phyloP scores from a whole-genome alignment of 495 filamentous ascomycete species.

The Saxophila tyrrhenica region DNA sequence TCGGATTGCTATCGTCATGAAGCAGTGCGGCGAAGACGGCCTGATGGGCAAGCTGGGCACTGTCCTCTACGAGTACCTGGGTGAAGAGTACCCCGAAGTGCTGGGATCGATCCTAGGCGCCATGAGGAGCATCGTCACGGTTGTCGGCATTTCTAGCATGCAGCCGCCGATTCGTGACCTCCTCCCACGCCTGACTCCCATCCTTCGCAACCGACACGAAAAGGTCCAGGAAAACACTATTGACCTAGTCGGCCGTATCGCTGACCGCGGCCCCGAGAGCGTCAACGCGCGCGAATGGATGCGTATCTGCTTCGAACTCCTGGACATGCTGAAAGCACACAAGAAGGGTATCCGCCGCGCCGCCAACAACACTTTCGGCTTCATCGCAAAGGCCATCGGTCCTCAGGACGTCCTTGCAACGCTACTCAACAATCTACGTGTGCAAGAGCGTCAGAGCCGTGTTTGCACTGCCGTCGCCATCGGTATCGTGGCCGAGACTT shows the following conservation, averaged over 20 bases:
- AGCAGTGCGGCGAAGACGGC: conserved; percentile 91
- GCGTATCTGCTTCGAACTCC: conserved; percentile 97
- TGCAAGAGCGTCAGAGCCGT: conserved; percentile 94
- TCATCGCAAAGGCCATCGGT: conserved; percentile 98
- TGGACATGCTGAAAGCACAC: conserved; percentile 99
- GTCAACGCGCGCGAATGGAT: conserved; percentile 99
- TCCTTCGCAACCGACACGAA: conserved; percentile 95
- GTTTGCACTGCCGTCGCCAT: conserved; percentile 98
- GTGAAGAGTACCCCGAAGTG: conserved; percentile 98
- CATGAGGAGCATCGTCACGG: conserved; percentile 90
- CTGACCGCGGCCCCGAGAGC: conserved; percentile 87
- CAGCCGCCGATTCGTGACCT: conserved; percentile 97
- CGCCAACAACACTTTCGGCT: conserved; percentile 99
- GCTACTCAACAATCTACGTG: conserved; percentile 88
- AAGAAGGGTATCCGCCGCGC: conserved; percentile 98
- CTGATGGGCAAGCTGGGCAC: conserved; percentile 92
- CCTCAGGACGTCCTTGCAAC: conserved; percentile 96
- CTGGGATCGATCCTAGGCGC: conserved; percentile 94
- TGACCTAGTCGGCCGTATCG: conserved; percentile 95
- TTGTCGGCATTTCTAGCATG: conserved; percentile 97
- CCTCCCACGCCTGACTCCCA: conserved; percentile 88
- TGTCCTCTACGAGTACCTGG: conserved; percentile 97
- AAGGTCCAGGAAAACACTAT: conserved; percentile 99
- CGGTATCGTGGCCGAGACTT: conserved; percentile 99
- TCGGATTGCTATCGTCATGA: conserved; percentile 96